Percentiles rank a stretch among this genome's conserved stretches.
Conservation (phyloP, 164 flowering plant species). For the Umbilicus rupestris region DNA sequence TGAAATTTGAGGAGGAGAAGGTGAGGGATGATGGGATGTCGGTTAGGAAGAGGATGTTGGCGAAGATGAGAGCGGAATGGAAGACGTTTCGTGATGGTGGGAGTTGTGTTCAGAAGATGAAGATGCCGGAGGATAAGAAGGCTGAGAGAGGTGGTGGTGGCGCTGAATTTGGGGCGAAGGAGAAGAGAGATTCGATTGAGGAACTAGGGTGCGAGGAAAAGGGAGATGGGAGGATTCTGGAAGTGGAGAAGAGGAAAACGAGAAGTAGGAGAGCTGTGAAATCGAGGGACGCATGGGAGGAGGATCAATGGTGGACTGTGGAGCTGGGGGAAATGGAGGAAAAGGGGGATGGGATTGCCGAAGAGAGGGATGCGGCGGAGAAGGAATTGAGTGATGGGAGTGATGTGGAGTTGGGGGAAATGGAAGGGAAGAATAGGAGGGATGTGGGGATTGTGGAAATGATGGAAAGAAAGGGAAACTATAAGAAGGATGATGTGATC, state of each 20-base stretch:
- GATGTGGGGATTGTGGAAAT: background rate
- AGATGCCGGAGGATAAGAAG: too few relatives aligned
- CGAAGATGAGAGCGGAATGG: constrained; percentile 1
- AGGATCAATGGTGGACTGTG: too few relatives aligned
- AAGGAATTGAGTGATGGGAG: background rate
- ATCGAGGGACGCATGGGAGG: background rate
- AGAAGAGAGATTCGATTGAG: too few relatives aligned
- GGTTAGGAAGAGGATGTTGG: constrained; percentile 1
- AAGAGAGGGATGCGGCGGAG: too few relatives aligned
- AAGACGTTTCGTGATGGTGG: background rate
- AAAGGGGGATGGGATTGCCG: too few relatives aligned
- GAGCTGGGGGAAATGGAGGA: too few relatives aligned
- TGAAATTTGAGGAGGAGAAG: background rate
- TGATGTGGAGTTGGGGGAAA: background rate
- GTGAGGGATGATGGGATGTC: background rate
- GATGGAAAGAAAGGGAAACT: background rate
- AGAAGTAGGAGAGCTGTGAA: background rate
- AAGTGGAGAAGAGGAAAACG: background rate
- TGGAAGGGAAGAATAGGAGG: background rate
- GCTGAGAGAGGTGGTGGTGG: too few relatives aligned
- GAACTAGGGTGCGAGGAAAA: background rate
- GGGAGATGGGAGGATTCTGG: background rate
- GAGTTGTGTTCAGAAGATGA: too few relatives aligned
- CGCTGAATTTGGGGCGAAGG: too few relatives aligned
- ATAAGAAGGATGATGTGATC: background rate